Conservation (phyloP, 257 asterid species). For the Solanum megistacrolobum region DNA sequence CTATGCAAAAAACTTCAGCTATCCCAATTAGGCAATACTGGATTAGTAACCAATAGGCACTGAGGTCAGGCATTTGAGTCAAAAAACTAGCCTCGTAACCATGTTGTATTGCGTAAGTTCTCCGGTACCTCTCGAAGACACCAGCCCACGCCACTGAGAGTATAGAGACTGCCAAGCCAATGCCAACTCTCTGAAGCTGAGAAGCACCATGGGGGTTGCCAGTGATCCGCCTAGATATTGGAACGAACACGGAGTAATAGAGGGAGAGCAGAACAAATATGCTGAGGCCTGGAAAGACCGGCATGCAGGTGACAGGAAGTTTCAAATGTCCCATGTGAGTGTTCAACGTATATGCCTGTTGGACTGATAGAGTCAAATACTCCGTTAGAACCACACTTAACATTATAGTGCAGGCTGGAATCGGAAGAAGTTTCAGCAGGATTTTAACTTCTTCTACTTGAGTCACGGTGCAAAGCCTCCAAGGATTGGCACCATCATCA, state of each 20-base stretch:
- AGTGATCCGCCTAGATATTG: constrained; percentile 66
- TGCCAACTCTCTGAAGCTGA: constrained; percentile 91
- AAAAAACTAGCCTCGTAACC: constrained; percentile 71
- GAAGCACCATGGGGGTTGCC: constrained; percentile 99
- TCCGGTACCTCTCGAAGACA: constrained; percentile 69
- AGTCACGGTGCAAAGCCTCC: constrained; percentile 95
- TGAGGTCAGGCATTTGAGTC: constrained; percentile 71
- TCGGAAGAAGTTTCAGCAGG: constrained; percentile 63
- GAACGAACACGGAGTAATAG: constrained; percentile 78
- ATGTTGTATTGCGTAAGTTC: constrained; percentile 62
- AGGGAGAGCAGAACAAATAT: constrained; percentile 79
- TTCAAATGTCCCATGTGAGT: constrained; percentile 77
- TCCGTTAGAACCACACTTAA: constrained; percentile 71
- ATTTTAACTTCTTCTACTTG: constrained; percentile 97
- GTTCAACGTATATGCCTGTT: constrained; percentile 88
- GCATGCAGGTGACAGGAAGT: constrained; percentile 98
- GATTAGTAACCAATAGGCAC: constrained; percentile 88
- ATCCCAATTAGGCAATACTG: constrained; percentile 96
- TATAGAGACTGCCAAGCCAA: constrained; percentile 84
- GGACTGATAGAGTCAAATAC: constrained; percentile 83
- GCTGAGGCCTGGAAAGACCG: constrained; percentile 95
- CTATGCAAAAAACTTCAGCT: constrained; percentile 90
- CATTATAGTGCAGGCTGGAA: constrained; percentile 84
- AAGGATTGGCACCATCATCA: constrained; percentile 51
- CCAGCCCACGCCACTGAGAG: constrained; percentile 83